Evolutionary conservation across 306 rosid species (phyloP), one percentile per base, ranked within the genome.

Genomic region (Oemleria cerasiformis): DNA sequence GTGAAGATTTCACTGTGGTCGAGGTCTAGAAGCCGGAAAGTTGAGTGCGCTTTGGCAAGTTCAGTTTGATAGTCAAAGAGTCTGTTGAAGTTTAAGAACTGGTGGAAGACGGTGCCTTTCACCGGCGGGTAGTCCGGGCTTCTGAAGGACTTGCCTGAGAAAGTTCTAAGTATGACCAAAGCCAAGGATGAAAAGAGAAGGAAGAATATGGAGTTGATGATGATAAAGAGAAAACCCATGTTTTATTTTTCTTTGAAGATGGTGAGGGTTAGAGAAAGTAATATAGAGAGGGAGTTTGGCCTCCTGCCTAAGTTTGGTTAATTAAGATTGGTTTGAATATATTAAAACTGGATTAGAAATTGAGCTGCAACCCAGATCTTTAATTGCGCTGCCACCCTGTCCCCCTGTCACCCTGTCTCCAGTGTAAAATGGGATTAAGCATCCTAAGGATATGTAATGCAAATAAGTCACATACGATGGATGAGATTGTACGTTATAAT

Each of bases 81-180:
- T 13, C n/a, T 30, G 47, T 48, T 44, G 42, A 74, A 74, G 72
- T 65, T 40, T 15, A 65, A 20, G 49, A 65, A 49, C 54, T 34
- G 25, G 63, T 74, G 70, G 30, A 44, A 65, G 19, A 65, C 39
- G 5, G 44, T 39, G 53, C 78, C 78, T 43, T 68, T 69, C 0
- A 65, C 43, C 6, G 78, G 78, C 9, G 78, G 78, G 69, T 84
- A 89, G 5, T 75, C 48, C n/a, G 73, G 71, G 82, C 86, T 57
- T 8, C 72, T 76, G 40, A 84, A 69, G 74, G 92, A 89, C 62
- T 89, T 87, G 58, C 93, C 92, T 8, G 36, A 44, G 75, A 68
- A 69, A 42, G 74, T 73, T 45, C 19, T 69, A 9, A 84, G 19
- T 15, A 72, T 65, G 70, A 89, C 67, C 62, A 81, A 42, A 20